phyloP scores from a whole-genome alignment of 108 stramenopile species.

The Aurantiochytrium sp. region DNA sequence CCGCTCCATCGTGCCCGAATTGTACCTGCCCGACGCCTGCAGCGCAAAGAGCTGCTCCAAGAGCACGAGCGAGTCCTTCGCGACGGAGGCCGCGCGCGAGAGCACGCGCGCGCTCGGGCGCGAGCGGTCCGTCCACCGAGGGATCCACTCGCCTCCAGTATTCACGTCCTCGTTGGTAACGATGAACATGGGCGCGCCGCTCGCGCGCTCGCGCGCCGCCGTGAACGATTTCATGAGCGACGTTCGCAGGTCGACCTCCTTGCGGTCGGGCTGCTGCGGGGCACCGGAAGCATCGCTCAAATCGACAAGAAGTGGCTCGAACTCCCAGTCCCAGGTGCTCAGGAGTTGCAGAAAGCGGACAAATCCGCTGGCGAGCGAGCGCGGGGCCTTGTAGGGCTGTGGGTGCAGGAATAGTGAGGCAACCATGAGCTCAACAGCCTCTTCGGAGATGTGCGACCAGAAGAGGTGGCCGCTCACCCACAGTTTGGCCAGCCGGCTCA shows the following conservation, averaged over 20 bases:
- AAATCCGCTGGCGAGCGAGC: background rate
- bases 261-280: no score
- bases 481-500: background rate
- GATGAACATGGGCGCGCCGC: conserved; percentile 8
- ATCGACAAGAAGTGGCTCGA: background rate
- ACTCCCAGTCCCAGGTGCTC: background rate
- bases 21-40: background rate
- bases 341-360: conserved; percentile 5
- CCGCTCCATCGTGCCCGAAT: background rate
- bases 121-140: background rate
- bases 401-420: background rate
- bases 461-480: conserved; percentile 17
- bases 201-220: background rate
- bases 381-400: background rate
- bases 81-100: background rate
- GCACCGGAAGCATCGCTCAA: background rate
- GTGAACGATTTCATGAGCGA: background rate
- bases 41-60: background rate
- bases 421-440: conserved; percentile 19
- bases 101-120: background rate
- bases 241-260: background rate
- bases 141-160: background rate
- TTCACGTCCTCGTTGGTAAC: background rate
- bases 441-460: background rate
- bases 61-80: background rate